A percentile compares a stretch with the other conserved stretches of the same genome.
phyloP scores from a whole-genome alignment of 352 stramenopile species.

The Pythium dissimile region DNA sequence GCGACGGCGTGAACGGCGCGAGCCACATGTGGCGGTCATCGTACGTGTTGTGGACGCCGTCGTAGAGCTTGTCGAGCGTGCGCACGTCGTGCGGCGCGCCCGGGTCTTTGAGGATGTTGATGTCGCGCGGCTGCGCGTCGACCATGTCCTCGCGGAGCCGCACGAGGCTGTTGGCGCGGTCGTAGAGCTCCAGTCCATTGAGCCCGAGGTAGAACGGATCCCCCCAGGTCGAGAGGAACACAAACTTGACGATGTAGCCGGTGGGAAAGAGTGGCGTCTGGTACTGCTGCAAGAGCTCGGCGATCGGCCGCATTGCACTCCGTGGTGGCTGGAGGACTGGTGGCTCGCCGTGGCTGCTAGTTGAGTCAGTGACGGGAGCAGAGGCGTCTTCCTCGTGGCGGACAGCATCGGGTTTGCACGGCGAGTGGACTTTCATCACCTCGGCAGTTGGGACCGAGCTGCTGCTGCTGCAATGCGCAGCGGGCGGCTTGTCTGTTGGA shows the following conservation, averaged over 20 bases:
- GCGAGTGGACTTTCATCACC: constrained; percentile 19
- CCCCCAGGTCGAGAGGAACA: constrained; percentile 72
- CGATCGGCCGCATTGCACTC: constrained; percentile 57
- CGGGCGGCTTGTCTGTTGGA: background rate
- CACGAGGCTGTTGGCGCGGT: constrained; percentile 46
- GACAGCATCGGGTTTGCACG: constrained; percentile 12
- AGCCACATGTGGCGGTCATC: constrained; percentile 80
- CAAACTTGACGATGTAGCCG: constrained; percentile 86
- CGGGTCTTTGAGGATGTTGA: constrained; percentile 83
- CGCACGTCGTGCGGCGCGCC: constrained; percentile 51
- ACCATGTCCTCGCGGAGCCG: constrained; percentile 44
- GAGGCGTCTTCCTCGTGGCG: constrained; percentile 10
- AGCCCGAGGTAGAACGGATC: constrained; percentile 78
- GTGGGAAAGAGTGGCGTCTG: constrained; percentile 81
- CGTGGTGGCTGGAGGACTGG: background rate
- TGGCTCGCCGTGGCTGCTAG: background rate
- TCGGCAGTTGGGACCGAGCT: background rate
- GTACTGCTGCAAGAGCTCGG: constrained; percentile 82
- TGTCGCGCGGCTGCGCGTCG: constrained; percentile 62
- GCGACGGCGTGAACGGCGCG: constrained; percentile 49
- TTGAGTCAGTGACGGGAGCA: background rate
- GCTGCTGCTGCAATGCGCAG: no score
- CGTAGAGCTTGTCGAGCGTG: constrained; percentile 74
- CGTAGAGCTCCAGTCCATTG: constrained; percentile 77
- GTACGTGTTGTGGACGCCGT: constrained; percentile 72